Conservation (phyloP, 495 filamentous ascomycete species). For the Talaromyces wortmannii region DNA sequence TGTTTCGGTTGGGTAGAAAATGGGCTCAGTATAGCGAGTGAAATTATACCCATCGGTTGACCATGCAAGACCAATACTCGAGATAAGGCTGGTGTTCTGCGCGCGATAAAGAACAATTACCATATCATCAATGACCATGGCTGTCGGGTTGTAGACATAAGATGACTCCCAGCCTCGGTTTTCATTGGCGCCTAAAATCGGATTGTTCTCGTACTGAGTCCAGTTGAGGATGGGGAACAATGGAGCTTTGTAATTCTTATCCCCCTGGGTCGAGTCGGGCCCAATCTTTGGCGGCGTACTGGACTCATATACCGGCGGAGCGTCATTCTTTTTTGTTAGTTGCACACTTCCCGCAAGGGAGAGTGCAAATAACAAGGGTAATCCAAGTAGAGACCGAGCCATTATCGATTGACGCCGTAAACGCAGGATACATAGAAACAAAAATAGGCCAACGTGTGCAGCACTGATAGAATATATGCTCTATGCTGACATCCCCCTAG, state of each 20-base stretch:
- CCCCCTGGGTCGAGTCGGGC: conserved; percentile 5
- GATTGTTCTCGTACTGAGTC: conserved; percentile 3
- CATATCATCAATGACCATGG: conserved; percentile 10
- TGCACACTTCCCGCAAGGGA: neutral
- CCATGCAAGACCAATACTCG: conserved; percentile 5
- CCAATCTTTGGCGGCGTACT: neutral
- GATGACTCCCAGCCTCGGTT: conserved; percentile 10
- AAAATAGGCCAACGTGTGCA: too few species aligned
- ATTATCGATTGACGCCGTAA: neutral
- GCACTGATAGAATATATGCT: too few species aligned
- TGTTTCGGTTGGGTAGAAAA: conserved; percentile 5
- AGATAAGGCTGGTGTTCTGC: conserved; percentile 2
- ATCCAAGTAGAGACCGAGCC: neutral
- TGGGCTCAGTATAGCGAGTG: conserved; percentile 4
- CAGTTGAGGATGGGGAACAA: conserved; percentile 8
- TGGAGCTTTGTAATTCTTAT: conserved; percentile 10
- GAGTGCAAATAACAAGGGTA: neutral
- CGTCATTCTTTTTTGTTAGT: neutral
- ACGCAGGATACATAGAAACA: too few species aligned
- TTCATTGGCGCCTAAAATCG: conserved; percentile 2
- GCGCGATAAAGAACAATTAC: conserved; percentile 9
- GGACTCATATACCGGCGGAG: neutral
- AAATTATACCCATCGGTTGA: conserved; percentile 3
- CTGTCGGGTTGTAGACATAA: conserved; percentile 10
- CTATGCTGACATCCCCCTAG: too few species aligned